Percentiles rank a stretch among this genome's conserved stretches.
Evolutionary conservation across 345 rosid genomes (phyloP).

Genomic region (Aquilaria malaccensis): DNA sequence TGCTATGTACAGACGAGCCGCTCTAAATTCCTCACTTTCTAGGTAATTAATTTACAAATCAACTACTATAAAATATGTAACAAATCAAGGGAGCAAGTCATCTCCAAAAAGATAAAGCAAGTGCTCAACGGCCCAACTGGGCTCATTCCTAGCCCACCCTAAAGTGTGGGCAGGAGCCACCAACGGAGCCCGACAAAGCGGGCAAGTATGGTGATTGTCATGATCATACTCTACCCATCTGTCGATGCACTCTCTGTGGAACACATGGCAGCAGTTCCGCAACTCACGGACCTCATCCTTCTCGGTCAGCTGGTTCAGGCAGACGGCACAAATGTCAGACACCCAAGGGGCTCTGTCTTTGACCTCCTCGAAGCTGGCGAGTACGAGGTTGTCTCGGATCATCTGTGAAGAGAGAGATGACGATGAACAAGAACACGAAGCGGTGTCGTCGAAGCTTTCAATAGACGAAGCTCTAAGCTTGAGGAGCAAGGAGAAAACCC

Average conservation of each 20-base stretch:
- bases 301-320: slow-evolving; percentile 44
- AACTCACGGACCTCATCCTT: slow-evolving; percentile 69
- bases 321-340: slow-evolving; percentile 74
- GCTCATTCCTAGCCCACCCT: slow-evolving; percentile 47
- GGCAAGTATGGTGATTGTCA: slow-evolving; percentile 62
- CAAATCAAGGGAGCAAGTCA: slow-evolving; percentile 43
- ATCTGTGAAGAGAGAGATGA: slow-evolving; percentile 31
- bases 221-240: slow-evolving; percentile 76
- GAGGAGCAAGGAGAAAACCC: slow-evolving; percentile 59
- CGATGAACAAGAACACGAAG: slow-evolving; percentile 9
- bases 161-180: slow-evolving; percentile 35
- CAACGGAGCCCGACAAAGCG: slow-evolving; percentile 82
- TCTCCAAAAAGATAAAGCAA: slow-evolving; percentile 89
- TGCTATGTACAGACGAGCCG: too few species aligned
- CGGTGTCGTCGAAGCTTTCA: slow-evolving; percentile 7
- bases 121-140: slow-evolving; percentile 92
- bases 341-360: slow-evolving; percentile 24
- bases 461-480: slow-evolving; percentile 22
- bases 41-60: too few species aligned
- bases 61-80: not conserved
- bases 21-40: too few species aligned
- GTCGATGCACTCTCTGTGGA: slow-evolving; percentile 82
- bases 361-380: slow-evolving; percentile 55
- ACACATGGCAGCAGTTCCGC: slow-evolving; percentile 87
- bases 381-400: slow-evolving; percentile 48